Evolutionary conservation across 2,329 filamentous ascomycete species (phyloP).

Genomic region (Pyrenochaeta sp.): DNA sequence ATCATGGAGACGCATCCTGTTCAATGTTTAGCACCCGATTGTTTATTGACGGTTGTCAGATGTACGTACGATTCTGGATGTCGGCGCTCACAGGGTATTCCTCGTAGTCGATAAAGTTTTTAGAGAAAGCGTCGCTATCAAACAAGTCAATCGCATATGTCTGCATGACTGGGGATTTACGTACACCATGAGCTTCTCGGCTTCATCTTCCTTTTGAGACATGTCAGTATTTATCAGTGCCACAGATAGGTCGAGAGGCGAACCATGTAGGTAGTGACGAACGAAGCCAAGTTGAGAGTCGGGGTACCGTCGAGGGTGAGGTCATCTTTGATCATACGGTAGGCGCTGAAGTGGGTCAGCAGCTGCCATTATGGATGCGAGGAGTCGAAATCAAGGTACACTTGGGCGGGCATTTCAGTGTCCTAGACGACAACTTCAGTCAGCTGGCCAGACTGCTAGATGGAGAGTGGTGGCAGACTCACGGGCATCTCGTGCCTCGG

Average conservation of each 20-base stretch:
- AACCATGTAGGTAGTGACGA: conserved; percentile 96
- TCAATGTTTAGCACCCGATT: conserved; percentile 6
- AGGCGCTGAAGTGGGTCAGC: conserved; percentile 62
- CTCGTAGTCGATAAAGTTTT: conserved; percentile 77
- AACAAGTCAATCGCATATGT: conserved; percentile 10
- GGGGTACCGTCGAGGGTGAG: conserved; percentile 81
- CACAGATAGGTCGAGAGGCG: conserved; percentile 48
- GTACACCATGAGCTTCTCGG: conserved; percentile 87
- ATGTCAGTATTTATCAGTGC: conserved; percentile 8
- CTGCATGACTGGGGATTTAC: conserved; percentile 53
- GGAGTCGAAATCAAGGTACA: conserved; percentile 49
- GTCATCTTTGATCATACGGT: conserved; percentile 91
- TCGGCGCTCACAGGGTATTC: conserved; percentile 61
- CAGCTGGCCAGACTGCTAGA: conserved; percentile 1
- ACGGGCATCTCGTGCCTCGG: conserved; percentile 89
- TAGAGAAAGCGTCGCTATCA: conserved; percentile 76
- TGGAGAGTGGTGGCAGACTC: conserved; percentile 23
- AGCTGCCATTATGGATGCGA: background rate
- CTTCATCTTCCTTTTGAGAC: conserved; percentile 78
- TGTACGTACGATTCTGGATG: conserved; percentile 79
- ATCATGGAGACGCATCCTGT: conserved; percentile 64
- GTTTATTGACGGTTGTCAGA: background rate
- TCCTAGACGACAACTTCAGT: conserved; percentile 19
- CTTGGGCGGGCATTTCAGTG: conserved; percentile 83
- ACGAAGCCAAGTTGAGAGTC: conserved; percentile 77